Conservation (phyloP, 805 yeast genomes). For the Cyberlindnera samutprakarnensis region DNA sequence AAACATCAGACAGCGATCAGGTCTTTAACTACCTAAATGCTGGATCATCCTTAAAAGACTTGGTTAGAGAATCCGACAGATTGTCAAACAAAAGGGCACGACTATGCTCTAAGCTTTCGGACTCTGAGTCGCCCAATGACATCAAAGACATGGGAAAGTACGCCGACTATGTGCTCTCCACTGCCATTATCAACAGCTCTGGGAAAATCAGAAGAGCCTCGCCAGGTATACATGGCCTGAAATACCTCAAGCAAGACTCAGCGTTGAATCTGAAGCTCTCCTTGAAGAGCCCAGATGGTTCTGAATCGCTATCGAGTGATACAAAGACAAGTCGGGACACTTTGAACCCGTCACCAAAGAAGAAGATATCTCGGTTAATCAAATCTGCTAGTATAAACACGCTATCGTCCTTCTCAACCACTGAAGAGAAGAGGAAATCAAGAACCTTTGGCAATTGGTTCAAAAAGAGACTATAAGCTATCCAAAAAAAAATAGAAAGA, state of each 20-base stretch:
- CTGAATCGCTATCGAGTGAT: background rate
- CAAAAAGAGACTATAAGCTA: too few species aligned
- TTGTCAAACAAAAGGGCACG: conserved; percentile 16
- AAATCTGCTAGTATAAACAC: conserved; percentile 24
- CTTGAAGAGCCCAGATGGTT: conserved; percentile 1
- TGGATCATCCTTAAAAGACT: conserved; percentile 16
- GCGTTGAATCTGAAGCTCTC: conserved; percentile 10
- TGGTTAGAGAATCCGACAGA: conserved; percentile 17
- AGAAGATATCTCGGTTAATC: conserved; percentile 18
- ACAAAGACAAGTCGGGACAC: conserved; percentile 1
- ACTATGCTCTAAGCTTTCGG: conserved; percentile 12
- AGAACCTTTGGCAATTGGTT: conserved; percentile 10
- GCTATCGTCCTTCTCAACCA: conserved; percentile 10
- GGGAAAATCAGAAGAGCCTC: conserved; percentile 6
- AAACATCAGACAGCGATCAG: conserved; percentile 17
- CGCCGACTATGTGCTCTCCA: conserved; percentile 4
- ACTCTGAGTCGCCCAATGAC: conserved; percentile 6
- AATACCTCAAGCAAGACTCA: conserved; percentile 10
- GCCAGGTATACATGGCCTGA: conserved; percentile 6
- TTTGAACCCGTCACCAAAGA: conserved; percentile 14
- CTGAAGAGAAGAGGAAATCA: conserved; percentile 1
- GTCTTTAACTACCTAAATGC: conserved; percentile 17
- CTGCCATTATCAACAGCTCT: conserved; percentile 13
- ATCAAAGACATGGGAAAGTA: conserved; percentile 6
- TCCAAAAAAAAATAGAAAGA: too few species aligned